Base-by-base conservation (phyloP, 371 early-diverging fungal genomes). In the Mucor velutinosus region DNA sequence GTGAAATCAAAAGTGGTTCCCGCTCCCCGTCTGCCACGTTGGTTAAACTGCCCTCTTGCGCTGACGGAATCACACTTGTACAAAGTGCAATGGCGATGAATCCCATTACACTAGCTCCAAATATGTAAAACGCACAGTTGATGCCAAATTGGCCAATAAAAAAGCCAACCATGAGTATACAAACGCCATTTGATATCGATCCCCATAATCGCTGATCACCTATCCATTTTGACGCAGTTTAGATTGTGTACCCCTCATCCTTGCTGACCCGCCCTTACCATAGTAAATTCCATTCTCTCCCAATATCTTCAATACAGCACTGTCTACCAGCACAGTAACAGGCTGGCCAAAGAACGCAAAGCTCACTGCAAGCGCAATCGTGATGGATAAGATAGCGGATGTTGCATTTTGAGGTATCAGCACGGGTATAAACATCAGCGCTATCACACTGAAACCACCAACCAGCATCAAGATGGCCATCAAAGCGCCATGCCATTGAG, bases 131-230 rank as follows among this genome's bases (percentile, higher is more conserved):
- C 4, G 77, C 74, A 39, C 60, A 62, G 32, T 73, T 63, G 41
- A 82, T 76, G 12, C 77, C 79, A 7, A 64, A 51, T 1, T 37
- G 17, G 1, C 72, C 66, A 51, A 81, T 74, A 65, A 79, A 56
- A 3, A 77, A 56, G 17, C 82, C 82, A 1, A 79, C 82, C 7
- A 75, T 21, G 5, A 81, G 60, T 3, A 81, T 76, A 33, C 67
- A 66, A 15, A 74, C 55, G 10, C 79, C 82, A 47, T 79, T 79
- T 7, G 82, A 78, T 19, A 81, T 64, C 3, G 79, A 79, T 2
- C 82, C 82, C 82, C 82, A 81, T 39, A 81, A 35, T n/a, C 82
- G 66, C 56, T 81, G 82, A 37, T 75, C 75, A 12, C 81, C 81
- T 81, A 41, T 47, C 37, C 7, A 37, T 37, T 37, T 5, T 3